Base-by-base conservation (phyloP, 2,329 filamentous ascomycete genomes). In the Thelonectria discophora region DNA sequence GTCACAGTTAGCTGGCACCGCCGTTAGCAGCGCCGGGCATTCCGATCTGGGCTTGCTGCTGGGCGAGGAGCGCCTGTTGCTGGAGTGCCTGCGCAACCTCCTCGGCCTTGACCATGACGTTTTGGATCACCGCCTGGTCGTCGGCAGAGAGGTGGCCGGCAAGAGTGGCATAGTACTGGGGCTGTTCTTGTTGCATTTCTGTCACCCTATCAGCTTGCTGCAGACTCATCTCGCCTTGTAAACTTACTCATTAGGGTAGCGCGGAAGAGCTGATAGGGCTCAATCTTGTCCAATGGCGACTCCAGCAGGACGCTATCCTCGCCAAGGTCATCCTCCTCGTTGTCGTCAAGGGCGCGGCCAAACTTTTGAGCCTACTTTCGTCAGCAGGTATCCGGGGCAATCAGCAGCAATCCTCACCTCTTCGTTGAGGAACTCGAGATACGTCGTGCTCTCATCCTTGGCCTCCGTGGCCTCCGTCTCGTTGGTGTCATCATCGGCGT, bases 261-360 rank as follows among this genome's bases (percentile, higher is more conserved):
- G 75, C 93, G 90, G 85, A 99, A 97, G 64, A 97, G 82, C 74
- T 89, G 86, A 73, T 99, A 99, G 2, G 94, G 94, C 79, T 99
- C 95, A 64, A 99, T 85, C 80, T 95, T 95, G 78, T 99, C 95
- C 21, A 99, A 84, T 15, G 94, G 94, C 12, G 94, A 97, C 78
- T 99, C 95, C 2, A 99, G 86, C 53, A 98, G 83, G 61, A 92
- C 91, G 75, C 94, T 94, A 72, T 98, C 95, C 76, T 98, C 94
- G 17, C 96, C 88, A 47, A 97, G 89, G 56, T 97, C 94, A 58
- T 97, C 93, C 24, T 94, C 91, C 2, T 92, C 92, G 50, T 90
- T 86, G 24, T 89, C 88, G 15, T 86, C 85, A 32, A 86, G 83
- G 27, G 90, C 84, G 17, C 88, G 86, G 65, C 90, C 88, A 76